Evolutionary conservation across 1,139 yeast genomes (phyloP).

Genomic region (Lodderomyces elongisporus): DNA sequence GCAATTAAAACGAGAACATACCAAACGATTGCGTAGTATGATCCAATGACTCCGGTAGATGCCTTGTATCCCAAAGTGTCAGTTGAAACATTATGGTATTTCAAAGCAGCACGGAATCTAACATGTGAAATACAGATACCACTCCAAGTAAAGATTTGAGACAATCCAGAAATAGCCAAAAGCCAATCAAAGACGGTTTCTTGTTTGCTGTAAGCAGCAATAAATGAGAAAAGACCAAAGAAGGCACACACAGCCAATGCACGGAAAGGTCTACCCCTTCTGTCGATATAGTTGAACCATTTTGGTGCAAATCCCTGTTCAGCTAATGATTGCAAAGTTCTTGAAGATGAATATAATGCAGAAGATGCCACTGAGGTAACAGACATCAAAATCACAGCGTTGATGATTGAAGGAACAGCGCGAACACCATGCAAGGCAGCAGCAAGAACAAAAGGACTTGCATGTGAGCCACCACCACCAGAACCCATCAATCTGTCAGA

Average conservation of each 20-base stretch:
- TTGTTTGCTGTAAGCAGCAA: conserved; percentile 38
- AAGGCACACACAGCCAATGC: conserved; percentile 31
- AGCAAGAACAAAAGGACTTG: conserved; percentile 45
- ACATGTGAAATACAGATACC: conserved; percentile 39
- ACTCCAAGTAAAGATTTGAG: conserved; percentile 41
- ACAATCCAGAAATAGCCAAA: conserved; percentile 40
- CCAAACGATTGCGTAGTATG: conserved; percentile 31
- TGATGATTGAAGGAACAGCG: conserved; percentile 38
- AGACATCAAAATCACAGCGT: conserved; percentile 39
- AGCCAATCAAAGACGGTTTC: conserved; percentile 42
- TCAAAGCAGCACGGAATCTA: conserved; percentile 40
- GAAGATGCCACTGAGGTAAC: conserved; percentile 45
- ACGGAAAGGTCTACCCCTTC: conserved; percentile 40
- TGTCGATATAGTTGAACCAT: conserved; percentile 40
- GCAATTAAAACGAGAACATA: conserved; percentile 35
- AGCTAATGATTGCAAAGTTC: conserved; percentile 41
- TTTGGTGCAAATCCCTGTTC: conserved; percentile 42
- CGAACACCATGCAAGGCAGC: conserved; percentile 37
- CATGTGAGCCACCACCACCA: conserved; percentile 30
- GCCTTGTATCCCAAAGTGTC: conserved; percentile 37
- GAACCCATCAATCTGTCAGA: conserved; percentile 39
- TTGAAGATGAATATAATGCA: conserved; percentile 40
- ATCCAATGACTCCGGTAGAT: conserved; percentile 39
- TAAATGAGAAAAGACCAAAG: conserved; percentile 27
- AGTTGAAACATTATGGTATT: conserved; percentile 29